Evolutionary conservation across 2,329 filamentous ascomycete species (phyloP).

Genomic region (Harringtonia lauricola): DNA sequence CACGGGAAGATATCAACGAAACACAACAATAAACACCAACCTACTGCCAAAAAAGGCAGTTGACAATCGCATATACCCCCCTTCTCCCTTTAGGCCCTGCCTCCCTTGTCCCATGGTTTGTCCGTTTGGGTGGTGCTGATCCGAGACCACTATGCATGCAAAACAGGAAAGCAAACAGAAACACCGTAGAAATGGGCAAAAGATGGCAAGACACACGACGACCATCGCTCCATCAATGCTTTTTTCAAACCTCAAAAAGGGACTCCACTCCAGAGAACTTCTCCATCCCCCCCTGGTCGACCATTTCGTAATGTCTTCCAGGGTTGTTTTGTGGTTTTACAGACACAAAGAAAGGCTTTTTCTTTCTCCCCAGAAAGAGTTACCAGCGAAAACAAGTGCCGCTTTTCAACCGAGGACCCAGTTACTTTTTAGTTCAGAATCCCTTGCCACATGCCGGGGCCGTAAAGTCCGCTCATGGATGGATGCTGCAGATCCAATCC

Average conservation of each 20-base stretch:
- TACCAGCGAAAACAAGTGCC: constrained; percentile 13
- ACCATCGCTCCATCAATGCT: constrained; percentile 3
- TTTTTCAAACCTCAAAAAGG: constrained; percentile 1
- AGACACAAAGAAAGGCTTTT: constrained; percentile 5
- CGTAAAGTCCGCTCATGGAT: constrained; percentile 36
- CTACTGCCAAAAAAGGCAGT: too few relatives aligned
- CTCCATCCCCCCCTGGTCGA: background rate
- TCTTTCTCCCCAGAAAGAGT: background rate
- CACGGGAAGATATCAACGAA: too few relatives aligned
- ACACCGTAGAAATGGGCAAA: background rate
- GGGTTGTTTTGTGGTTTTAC: background rate
- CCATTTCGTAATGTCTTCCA: background rate
- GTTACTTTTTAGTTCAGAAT: constrained; percentile 41
- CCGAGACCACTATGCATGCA: constrained; percentile 8
- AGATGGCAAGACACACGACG: background rate
- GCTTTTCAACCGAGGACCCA: constrained; percentile 15
- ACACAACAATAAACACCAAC: too few relatives aligned
- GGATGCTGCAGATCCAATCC: constrained; percentile 32
- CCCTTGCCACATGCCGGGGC: constrained; percentile 56
- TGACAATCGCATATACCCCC: too few relatives aligned
- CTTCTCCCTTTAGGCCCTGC: too few relatives aligned
- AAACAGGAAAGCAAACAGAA: background rate
- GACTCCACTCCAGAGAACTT: background rate
- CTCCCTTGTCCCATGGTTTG: background rate
- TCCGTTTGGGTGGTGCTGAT: constrained; percentile 6